Base-by-base conservation (phyloP, 495 filamentous ascomycete genomes). In the Pseudoneurospora amorphoporcata region DNA sequence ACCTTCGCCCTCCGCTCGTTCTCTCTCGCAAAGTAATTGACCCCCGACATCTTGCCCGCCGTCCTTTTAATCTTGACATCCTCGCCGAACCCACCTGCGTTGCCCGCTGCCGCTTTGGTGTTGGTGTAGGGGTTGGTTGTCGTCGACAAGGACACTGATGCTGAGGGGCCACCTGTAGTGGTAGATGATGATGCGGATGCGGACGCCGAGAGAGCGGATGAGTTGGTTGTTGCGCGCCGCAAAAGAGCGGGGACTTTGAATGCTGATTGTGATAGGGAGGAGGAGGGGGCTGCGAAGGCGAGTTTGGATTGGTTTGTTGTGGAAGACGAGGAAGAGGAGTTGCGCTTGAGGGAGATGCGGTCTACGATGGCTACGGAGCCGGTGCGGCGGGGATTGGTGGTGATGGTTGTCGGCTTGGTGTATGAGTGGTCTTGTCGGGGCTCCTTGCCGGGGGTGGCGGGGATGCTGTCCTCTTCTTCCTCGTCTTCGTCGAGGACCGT, bases 11-110 rank as follows among this genome's bases (percentile, higher is more conserved):
- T 83, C 75, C 89, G 81, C 81, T 92, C 90, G 75, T 81, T 90
- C 82, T 92, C 94, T 65, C 93, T 87, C 4, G 92, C 89, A 77
- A 94, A 92, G 73, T 91, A 96, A 76, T 95, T 94, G 40, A 97
- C 88, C 42, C 87, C 87, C 3, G 83, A 85, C 39, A 79, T 79
- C 76, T 86, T 87, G 42, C 85, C 81, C 23, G 90, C 89, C 35
- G 88, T 90, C 84, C 90, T 92, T 83, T 92, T 94, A 12, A 88
- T 85, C 70, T 88, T 88, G 9, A 83, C 82, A 29, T 81, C 77
- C 73, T 83, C 81, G 75, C 85, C 73, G 76, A 76, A 75, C 41
- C 78, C 75, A 16, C 81, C 23, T 23, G 23, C 23, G 23, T 81
- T 5, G 81, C 84, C 4, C 81, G 23, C 78, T 79, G 29, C 77